A percentile compares a stretch with the other conserved stretches of the same genome.
phyloP scores from a whole-genome alignment of 2,329 filamentous ascomycete genomes.

The Fusarium fracticaudum region DNA sequence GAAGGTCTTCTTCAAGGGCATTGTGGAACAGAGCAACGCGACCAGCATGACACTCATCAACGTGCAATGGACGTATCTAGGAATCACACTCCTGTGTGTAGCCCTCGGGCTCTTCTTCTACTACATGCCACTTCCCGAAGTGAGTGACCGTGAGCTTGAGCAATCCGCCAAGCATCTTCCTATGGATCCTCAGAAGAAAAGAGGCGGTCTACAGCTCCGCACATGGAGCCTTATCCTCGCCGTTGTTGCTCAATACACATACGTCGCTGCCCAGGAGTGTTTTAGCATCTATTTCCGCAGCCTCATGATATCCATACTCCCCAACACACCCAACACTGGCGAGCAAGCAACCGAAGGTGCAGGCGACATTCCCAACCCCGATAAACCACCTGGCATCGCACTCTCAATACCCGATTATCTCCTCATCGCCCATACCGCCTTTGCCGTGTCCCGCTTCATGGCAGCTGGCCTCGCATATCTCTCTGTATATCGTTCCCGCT shows the following conservation, averaged over 20 bases:
- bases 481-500: constrained; percentile 56
- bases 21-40: constrained; percentile 51
- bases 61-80: constrained; percentile 88
- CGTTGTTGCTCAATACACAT: constrained; percentile 80
- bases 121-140: constrained; percentile 73
- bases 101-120: constrained; percentile 74
- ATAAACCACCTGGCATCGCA: constrained; percentile 56
- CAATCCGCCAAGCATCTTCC: constrained; percentile 58
- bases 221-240: constrained; percentile 73
- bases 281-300: constrained; percentile 68
- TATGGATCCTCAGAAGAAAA: constrained; percentile 60
- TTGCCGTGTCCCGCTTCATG: constrained; percentile 78
- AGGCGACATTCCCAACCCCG: constrained; percentile 44
- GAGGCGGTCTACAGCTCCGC: constrained; percentile 62
- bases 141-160: constrained; percentile 65
- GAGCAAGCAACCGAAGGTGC: constrained; percentile 36
- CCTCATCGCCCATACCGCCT: constrained; percentile 76
- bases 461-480: constrained; percentile 72
- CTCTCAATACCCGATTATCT: constrained; percentile 72
- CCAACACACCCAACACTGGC: constrained; percentile 37
- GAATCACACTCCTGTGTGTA: constrained; percentile 78
- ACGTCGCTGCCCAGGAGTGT: constrained; percentile 78
- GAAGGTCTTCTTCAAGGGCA: constrained; percentile 75
- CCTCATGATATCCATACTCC: constrained; percentile 57
- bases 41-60: constrained; percentile 67